phyloP scores from a whole-genome alignment of 768 basidiomycete genomes.

The Boletus pseudopeckii region DNA sequence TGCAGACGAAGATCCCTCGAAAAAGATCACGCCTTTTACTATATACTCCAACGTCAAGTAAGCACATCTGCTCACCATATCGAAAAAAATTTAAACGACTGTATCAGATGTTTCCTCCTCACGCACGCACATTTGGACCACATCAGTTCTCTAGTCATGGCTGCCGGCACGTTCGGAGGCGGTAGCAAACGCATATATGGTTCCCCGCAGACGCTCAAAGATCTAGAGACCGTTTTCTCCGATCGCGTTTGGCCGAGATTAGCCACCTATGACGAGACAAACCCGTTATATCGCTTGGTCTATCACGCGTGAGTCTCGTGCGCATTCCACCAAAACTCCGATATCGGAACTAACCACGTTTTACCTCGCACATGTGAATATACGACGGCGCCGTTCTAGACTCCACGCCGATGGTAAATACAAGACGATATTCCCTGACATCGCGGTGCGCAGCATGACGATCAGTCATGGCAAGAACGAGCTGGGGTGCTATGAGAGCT shows the following conservation, averaged over 20 bases:
- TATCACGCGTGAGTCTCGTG: slow-evolving; percentile 56
- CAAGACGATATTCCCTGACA: slow-evolving; percentile 44
- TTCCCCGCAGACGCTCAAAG: slow-evolving; percentile 56
- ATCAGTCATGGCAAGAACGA: slow-evolving; percentile 67
- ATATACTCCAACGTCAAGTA: slow-evolving; percentile 36
- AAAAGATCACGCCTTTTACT: slow-evolving; percentile 19
- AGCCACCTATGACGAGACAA: slow-evolving; percentile 66
- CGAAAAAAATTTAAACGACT: background rate
- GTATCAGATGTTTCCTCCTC: slow-evolving; percentile 70
- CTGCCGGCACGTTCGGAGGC: slow-evolving; percentile 72
- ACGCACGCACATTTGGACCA: slow-evolving; percentile 94
- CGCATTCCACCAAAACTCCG: background rate
- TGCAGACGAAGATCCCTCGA: slow-evolving; percentile 9
- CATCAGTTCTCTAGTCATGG: slow-evolving; percentile 74
- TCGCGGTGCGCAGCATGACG: slow-evolving; percentile 66
- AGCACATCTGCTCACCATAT: background rate
- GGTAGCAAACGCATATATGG: slow-evolving; percentile 63
- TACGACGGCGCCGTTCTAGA: slow-evolving; percentile 28
- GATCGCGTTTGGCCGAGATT: slow-evolving; percentile 85
- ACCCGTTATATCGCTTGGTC: slow-evolving; percentile 56
- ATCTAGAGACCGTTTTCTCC: slow-evolving; percentile 69
- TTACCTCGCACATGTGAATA: background rate
- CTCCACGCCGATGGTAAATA: slow-evolving; percentile 53
- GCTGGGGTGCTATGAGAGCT: slow-evolving; percentile 61
- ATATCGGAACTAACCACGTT: slow-evolving; percentile 11